Evolutionary conservation across 805 yeast genomes (phyloP), one percentile per base, ranked within the genome.

Genomic region (Lipomyces anomalus): DNA sequence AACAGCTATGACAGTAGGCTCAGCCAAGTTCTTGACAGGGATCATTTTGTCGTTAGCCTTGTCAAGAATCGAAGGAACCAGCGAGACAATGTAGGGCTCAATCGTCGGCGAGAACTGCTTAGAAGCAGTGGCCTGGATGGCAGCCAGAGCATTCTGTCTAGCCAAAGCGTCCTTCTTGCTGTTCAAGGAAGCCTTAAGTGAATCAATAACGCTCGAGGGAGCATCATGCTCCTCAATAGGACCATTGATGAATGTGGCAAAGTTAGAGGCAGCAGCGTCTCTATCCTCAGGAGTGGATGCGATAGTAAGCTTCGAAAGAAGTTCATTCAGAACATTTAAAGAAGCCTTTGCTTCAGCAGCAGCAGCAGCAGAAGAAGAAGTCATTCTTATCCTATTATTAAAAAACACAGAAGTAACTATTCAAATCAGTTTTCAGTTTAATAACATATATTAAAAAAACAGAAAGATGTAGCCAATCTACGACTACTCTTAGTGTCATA

Each of bases 171-270:
- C 75, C 78, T 90, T 89, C 80, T 87, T 86, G 79, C 79, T 78
- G 68, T 74, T 72, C 63, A 90, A 74, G 59, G 92, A 80, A 62
- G 76, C 77, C 67, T 76, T 73, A 68, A 92, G 79, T 68, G 82
- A 78, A 55, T 69, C 70, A 70, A 90, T 86, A 79, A 90, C 88
- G 63, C 78, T 80, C 64, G 73, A 81, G 64, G 99, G 97, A 59
- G 88, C 92, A 73, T 90, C 97, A 72, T 92, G 97, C 76, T 92
- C 98, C 69, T 90, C 89, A 73, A 89, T 88, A 66, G 90, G 85
- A 60, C 96, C 94, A 74, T 90, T 90, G 71, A 92, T 78, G 78
- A 92, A 89, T 54, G 92, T 78, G 57, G 97, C 79, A 63, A 92
- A 85, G 67, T 85, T 86, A 63, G 83, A 69, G 65, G 96, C 92